Base-by-base conservation (phyloP, 2,329 filamentous ascomycete genomes). In the Hypomyces rosellus region DNA sequence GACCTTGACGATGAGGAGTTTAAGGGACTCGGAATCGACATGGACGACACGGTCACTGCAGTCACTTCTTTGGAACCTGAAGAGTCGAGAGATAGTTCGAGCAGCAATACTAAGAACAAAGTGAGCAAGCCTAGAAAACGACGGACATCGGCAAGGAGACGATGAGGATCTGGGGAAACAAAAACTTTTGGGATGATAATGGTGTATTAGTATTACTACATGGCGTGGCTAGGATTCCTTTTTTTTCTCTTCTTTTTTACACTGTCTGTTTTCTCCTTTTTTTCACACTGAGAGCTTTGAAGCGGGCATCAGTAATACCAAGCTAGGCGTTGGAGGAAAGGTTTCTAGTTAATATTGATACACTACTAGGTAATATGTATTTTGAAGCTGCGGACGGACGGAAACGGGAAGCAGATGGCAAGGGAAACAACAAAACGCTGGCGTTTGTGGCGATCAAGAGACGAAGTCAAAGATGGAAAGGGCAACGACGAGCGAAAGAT, bases 1-100 rank as follows among this genome's bases (percentile, higher is more conserved):
- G 92, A 96, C 63, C 83, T 96, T 64, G 91, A 95, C 60, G 91
- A 96, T 57, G 90, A 95, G 46, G 89, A 92, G 69, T 74, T 96
- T 51, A 84, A 88, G 60, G 88, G 86, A 34, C 72, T 89, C 34
- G 76, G 72, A 34, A 72, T 74, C 45, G 77, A 80, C 55, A 71
- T 81, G 30, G 75, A 77, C 56, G 72, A 77, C 36, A 59, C 58
- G 25, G 62, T 64, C 20, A 51, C 55, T 34, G 60, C 65, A 3
- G 61, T 49, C 22, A 45, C 61, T 34, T 58, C 54, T 16, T 54
- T 63, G 38, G 62, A 65, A 41, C 54, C 48, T 14, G 57, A 62
- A 18, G 57, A 50, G 49, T 45, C 57, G n/a, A 57, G 57, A 34
- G 59, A 63, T 44, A 45, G 45, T 9, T 51, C 54, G 46, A 42